Conservation (phyloP, 148 eudicot genomes). For the Polygonum maritimum region DNA sequence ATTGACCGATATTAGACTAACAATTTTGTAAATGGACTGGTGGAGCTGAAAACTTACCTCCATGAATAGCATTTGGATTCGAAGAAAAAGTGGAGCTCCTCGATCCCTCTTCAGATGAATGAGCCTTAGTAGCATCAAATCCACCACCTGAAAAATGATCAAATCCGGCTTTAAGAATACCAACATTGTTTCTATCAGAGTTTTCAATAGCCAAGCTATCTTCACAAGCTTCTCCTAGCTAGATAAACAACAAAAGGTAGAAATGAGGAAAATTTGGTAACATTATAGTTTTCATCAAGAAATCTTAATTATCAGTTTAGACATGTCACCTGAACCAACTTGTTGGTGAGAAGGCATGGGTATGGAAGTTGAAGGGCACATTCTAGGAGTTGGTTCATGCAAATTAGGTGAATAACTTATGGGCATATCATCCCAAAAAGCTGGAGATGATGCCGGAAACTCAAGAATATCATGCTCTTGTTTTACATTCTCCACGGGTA, state of each 20-base stretch:
- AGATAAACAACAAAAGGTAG: not conserved
- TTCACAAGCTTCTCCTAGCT: not conserved
- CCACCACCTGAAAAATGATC: not conserved
- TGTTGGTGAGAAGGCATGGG: not conserved
- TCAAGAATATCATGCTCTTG: no score
- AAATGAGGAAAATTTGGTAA: not conserved
- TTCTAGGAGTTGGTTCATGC: not conserved
- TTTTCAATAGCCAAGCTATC: no score
- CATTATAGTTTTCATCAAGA: not conserved
- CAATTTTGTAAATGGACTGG: not conserved
- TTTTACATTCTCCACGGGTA: not conserved
- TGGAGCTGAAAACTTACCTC: not conserved
- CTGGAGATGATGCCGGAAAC: no score
- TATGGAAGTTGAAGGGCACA: not conserved
- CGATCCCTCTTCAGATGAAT: not conserved
- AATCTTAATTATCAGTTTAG: not conserved
- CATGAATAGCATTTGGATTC: not conserved
- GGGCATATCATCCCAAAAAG: no score
- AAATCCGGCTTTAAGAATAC: no score
- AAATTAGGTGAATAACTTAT: not conserved
- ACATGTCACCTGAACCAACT: not conserved
- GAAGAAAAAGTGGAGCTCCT: not conserved
- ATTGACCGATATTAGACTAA: not conserved
- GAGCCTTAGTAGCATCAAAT: not conserved
- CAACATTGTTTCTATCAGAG: no score